Conservation (phyloP, 2,329 filamentous ascomycete genomes). For the Colletotrichum sp. region DNA sequence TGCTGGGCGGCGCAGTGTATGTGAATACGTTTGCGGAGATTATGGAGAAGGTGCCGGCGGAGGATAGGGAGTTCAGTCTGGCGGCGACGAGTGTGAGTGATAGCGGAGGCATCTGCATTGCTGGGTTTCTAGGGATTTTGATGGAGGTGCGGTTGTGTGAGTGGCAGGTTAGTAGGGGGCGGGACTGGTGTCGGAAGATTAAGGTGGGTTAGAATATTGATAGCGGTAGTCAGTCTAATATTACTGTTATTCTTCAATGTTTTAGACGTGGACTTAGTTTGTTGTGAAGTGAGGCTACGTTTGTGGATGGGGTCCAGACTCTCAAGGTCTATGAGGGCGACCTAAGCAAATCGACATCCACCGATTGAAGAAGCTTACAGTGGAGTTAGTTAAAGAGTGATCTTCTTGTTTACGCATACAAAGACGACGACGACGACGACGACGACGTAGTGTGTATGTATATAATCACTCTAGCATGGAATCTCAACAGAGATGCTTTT, state of each 20-base stretch:
- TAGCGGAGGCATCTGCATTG: slow-evolving; percentile 87
- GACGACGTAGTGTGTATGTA: too few relatives aligned
- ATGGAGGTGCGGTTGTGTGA: slow-evolving; percentile 83
- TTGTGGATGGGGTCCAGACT: too few relatives aligned
- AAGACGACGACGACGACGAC: too few relatives aligned
- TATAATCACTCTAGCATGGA: too few relatives aligned
- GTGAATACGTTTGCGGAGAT: slow-evolving; percentile 97
- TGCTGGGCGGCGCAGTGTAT: slow-evolving; percentile 90
- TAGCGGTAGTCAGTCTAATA: background rate
- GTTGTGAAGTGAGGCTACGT: background rate
- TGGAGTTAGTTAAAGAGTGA: too few relatives aligned
- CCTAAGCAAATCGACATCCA: too few relatives aligned
- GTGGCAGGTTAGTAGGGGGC: slow-evolving; percentile 83
- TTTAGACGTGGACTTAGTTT: rapidly evolving
- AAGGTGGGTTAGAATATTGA: slow-evolving; percentile 35
- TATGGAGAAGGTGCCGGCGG: slow-evolving; percentile 76
- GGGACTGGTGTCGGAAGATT: slow-evolving; percentile 73
- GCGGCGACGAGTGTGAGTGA: slow-evolving; percentile 92
- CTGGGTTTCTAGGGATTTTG: slow-evolving; percentile 81
- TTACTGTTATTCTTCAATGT: background rate
- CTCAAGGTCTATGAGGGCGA: too few relatives aligned
- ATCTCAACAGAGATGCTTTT: too few relatives aligned
- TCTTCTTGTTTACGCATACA: too few relatives aligned
- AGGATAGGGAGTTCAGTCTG: slow-evolving; percentile 89
- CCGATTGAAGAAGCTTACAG: too few relatives aligned